Evolutionary conservation across 495 filamentous ascomycete species (phyloP), one percentile per base, ranked within the genome.

Genomic region (Aspergillus bridgeri): DNA sequence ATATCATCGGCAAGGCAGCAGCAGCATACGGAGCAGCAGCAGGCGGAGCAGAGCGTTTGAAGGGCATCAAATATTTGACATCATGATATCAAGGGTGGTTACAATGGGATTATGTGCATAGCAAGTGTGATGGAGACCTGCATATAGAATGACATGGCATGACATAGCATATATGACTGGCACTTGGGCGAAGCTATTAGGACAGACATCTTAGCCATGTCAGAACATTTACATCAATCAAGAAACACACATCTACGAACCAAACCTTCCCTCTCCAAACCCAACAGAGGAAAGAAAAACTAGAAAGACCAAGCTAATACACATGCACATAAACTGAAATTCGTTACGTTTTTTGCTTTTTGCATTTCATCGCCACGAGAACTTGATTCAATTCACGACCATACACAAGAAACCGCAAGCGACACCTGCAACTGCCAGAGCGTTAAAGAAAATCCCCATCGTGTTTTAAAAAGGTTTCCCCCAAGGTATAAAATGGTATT

Each of bases 351-450:
- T 38, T 29, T 38, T 15, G 6, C 9, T 38, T 38, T 38, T 38
- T 38, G 33, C 33, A 29, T 47, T 52, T 54, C 48, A 60, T 60
- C 58, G 58, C 58, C 58, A 60, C 58, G 58, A 60, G 44, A 45
- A 56, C 48, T 56, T 45, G 48, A 48, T 56, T 56, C 53, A 56
- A 60, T 51, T 59, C 43, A 54, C 58, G 51, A 60, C 58, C 57
- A 27, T 59, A 57, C 54, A 57, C 23, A 20, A 47, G 38, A 59
- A 59, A 59, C 57, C 50, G 57, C 33, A 55, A 56, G 44, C 53
- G 53, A 56, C 53, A 48, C 53, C 53, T 48, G 24, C 52, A 44
- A 42, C 27, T 50, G 54, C 47, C 45, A 42, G 29, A 50, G 29
- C 29, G 18, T n/a, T 33, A 7, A 50, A 50, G 48, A 27, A 38